Evolutionary conservation across 1,284 basidiomycete genomes (phyloP).

Genomic region (Abortiporus biennis): DNA sequence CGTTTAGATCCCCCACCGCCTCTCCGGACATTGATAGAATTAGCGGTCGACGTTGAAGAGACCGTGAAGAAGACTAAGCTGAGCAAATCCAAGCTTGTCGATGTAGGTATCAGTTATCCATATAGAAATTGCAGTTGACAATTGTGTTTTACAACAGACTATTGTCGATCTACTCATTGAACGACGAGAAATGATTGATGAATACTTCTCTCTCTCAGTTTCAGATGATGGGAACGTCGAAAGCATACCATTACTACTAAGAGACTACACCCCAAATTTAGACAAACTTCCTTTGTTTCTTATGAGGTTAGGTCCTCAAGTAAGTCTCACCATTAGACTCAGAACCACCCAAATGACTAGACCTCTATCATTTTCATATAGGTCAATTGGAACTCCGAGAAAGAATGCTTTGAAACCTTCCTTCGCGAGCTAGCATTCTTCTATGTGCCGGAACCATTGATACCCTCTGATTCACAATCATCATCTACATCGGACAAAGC

Average conservation of each 20-base stretch:
- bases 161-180: slow-evolving; percentile 52
- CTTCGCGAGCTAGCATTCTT: slow-evolving; percentile 89
- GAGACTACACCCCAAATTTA: slow-evolving; percentile 82
- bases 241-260: slow-evolving; percentile 76
- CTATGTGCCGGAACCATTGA: slow-evolving; percentile 63
- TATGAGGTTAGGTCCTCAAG: slow-evolving; percentile 83
- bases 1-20: slow-evolving; percentile 80
- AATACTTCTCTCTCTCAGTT: slow-evolving; percentile 86
- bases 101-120: slow-evolving; percentile 44
- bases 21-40: slow-evolving; percentile 63
- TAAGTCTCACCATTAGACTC: slow-evolving; percentile 26
- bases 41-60: slow-evolving; percentile 77
- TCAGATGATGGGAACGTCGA: slow-evolving; percentile 59
- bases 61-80: slow-evolving; percentile 42
- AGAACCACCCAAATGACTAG: slow-evolving; percentile 18
- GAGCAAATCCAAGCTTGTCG: slow-evolving; percentile 55
- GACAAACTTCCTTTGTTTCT: slow-evolving; percentile 82
- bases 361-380: slow-evolving; percentile 28
- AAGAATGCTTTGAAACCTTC: slow-evolving; percentile 81
- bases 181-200: slow-evolving; percentile 81
- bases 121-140: neutral
- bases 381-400: slow-evolving; percentile 87
- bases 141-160: slow-evolving; percentile 33
- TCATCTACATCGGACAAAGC: neutral
- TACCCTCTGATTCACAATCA: slow-evolving; percentile 11